Percentiles rank a stretch among this genome's conserved stretches.
phyloP scores from a whole-genome alignment of 352 stramenopile species.

The Pythium phragmitis region DNA sequence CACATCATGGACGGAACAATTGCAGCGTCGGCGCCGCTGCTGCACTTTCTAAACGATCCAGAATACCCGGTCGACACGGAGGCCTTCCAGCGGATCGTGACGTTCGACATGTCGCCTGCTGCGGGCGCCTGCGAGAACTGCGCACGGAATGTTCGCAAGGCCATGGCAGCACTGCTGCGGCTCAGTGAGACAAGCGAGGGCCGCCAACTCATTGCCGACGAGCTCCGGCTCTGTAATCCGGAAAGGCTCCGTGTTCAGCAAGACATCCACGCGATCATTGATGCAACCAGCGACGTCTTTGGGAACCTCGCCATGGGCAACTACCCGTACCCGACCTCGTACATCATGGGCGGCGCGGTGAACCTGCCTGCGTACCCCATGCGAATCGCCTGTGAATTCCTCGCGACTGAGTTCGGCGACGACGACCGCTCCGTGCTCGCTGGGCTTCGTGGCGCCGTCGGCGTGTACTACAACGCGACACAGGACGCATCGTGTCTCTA shows the following conservation, averaged over 20 bases:
- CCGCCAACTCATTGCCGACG: slow-evolving; percentile 37
- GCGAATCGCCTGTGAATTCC: slow-evolving; percentile 77
- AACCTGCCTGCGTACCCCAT: slow-evolving; percentile 89
- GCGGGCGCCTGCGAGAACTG: slow-evolving; percentile 72
- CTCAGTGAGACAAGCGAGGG: slow-evolving; percentile 49
- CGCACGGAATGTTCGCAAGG: slow-evolving; percentile 69
- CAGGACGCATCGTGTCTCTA: slow-evolving; percentile 52
- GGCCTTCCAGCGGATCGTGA: slow-evolving; percentile 36
- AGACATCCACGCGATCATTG: slow-evolving; percentile 55
- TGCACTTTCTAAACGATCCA: slow-evolving; percentile 51
- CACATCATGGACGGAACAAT: slow-evolving; percentile 66
- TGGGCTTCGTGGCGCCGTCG: slow-evolving; percentile 51
- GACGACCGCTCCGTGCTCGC: slow-evolving; percentile 41
- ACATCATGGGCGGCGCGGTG: slow-evolving; percentile 89
- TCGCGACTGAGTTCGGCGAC: slow-evolving; percentile 40
- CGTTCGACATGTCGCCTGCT: slow-evolving; percentile 62
- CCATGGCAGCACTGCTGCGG: slow-evolving; percentile 50
- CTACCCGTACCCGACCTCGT: slow-evolving; percentile 94
- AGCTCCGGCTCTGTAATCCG: slow-evolving; percentile 1
- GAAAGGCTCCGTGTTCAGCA: not conserved
- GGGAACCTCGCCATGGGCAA: slow-evolving; percentile 95
- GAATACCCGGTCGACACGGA: slow-evolving; percentile 29
- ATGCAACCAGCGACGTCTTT: slow-evolving; percentile 76
- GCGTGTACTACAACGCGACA: slow-evolving; percentile 83
- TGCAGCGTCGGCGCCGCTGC: slow-evolving; percentile 60